These are phyloP conservation scores for Clitocybe nebularis DNA, from an alignment of 1,284 basidiomycete species.

Conservation along the genomic window DNA sequence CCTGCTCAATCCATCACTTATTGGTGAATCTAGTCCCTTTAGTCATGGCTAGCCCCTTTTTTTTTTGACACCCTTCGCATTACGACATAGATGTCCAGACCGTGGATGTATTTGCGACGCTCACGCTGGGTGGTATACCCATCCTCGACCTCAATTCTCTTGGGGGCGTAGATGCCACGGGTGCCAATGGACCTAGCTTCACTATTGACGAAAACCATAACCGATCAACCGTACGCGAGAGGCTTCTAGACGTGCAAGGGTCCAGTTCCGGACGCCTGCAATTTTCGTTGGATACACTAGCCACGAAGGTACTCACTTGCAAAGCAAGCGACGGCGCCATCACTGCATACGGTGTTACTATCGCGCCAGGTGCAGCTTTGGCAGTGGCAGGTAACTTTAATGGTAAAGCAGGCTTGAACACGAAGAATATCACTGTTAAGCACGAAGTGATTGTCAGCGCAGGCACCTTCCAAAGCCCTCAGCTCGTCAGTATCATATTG, in stretches of 20 bases:
- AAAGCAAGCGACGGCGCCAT: slow-evolving; percentile 8
- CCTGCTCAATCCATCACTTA: slow-evolving; percentile 13
- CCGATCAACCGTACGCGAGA: slow-evolving; percentile 16
- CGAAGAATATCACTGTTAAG: slow-evolving; percentile 17
- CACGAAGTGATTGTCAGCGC: slow-evolving; percentile 26
- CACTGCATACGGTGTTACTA: slow-evolving; percentile 23
- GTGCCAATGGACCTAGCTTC: slow-evolving; percentile 8
- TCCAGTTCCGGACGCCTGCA: slow-evolving; percentile 9
- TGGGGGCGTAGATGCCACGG: slow-evolving; percentile 2
- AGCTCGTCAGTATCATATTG: slow-evolving; percentile 18
- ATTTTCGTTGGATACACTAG: slow-evolving; percentile 14
- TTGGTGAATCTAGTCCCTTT: slow-evolving; percentile 7
- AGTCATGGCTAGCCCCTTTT: neutral
- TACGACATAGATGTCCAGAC: slow-evolving; percentile 16
- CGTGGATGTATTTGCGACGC: slow-evolving; percentile 8
- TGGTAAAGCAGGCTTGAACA: slow-evolving; percentile 16
- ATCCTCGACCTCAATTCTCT: slow-evolving; percentile 16
- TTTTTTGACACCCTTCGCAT: no score
- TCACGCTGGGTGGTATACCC: slow-evolving; percentile 8
- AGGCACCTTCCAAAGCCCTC: slow-evolving; percentile 25
- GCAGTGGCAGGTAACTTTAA: slow-evolving; percentile 22
- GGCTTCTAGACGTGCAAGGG: slow-evolving; percentile 11
- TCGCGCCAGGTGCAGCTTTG: slow-evolving; percentile 20
- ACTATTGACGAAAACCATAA: slow-evolving; percentile 14
- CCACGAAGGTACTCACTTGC: slow-evolving; percentile 24